phyloP scores from a whole-genome alignment of 129 eudicot genomes.

The Flaveria ramosissima region DNA sequence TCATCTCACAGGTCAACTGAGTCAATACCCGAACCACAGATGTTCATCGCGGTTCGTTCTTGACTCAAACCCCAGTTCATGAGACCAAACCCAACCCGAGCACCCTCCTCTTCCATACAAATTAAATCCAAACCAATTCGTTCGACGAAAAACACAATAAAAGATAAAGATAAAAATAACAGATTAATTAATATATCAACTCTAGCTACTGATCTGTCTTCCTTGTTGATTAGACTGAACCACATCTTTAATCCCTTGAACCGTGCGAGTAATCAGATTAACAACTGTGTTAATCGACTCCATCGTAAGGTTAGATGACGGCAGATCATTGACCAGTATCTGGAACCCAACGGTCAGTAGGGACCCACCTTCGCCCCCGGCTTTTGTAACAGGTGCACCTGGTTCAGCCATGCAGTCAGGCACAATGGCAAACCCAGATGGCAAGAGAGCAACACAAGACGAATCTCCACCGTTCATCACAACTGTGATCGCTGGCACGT shows the following conservation, averaged over 20 bases:
- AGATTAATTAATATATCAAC: neutral
- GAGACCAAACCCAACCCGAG: slow-evolving; percentile 30
- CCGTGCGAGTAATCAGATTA: slow-evolving; percentile 61
- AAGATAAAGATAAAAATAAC: neutral
- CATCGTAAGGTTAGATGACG: slow-evolving; percentile 56
- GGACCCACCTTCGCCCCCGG: slow-evolving; percentile 49
- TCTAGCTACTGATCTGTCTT: slow-evolving; percentile 35
- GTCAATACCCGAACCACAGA: slow-evolving; percentile 98
- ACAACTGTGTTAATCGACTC: slow-evolving; percentile 66
- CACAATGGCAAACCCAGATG: slow-evolving; percentile 77
- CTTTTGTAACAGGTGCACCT: slow-evolving; percentile 33
- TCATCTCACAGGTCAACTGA: slow-evolving; percentile 48
- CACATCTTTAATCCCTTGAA: slow-evolving; percentile 60
- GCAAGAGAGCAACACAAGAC: slow-evolving; percentile 55
- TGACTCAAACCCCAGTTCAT: slow-evolving; percentile 64
- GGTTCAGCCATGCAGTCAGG: slow-evolving; percentile 55
- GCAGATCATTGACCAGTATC: slow-evolving; percentile 54
- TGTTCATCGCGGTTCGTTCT: slow-evolving; percentile 79
- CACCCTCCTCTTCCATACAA: slow-evolving; percentile 38
- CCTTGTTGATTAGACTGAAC: slow-evolving; percentile 45
- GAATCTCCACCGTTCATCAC: slow-evolving; percentile 79
- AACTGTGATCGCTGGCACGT: slow-evolving; percentile 42
- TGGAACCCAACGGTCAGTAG: slow-evolving; percentile 74
- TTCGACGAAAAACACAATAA: slow-evolving; percentile 20
- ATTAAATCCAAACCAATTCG: slow-evolving; percentile 36